Evolutionary conservation across 345 rosid genomes (phyloP).

Genomic region (Arabidopsis thaliana): DNA sequence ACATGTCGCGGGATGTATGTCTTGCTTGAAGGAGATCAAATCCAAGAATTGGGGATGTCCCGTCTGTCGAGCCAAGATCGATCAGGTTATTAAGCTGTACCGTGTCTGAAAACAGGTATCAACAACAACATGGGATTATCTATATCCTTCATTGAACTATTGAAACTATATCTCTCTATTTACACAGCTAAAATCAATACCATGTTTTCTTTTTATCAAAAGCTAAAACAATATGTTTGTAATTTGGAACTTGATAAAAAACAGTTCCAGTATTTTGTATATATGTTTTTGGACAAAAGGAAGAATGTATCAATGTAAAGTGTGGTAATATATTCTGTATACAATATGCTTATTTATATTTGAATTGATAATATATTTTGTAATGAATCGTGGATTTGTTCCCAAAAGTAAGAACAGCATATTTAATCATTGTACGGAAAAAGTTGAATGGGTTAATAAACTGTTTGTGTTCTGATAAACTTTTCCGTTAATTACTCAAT

Average conservation of each 20-base stretch:
- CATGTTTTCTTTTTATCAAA: neutral
- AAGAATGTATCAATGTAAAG: slow-evolving; percentile 23
- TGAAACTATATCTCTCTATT: slow-evolving; percentile 32
- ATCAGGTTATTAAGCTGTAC: slow-evolving; percentile 76
- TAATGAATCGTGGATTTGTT: slow-evolving; percentile 26
- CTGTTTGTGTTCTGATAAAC: slow-evolving; percentile 10
- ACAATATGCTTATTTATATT: no score
- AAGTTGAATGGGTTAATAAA: slow-evolving; percentile 7
- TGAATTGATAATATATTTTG: neutral
- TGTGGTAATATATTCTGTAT: neutral
- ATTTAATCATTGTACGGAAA: slow-evolving; percentile 37
- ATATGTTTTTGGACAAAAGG: slow-evolving; percentile 22
- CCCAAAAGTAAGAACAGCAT: slow-evolving; percentile 42
- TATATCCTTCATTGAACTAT: slow-evolving; percentile 24
- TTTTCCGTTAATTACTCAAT: slow-evolving; percentile 41
- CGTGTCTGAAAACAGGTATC: slow-evolving; percentile 60
- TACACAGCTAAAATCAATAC: neutral
- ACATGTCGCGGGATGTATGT: slow-evolving; percentile 95
- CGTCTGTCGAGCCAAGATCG: slow-evolving; percentile 85
- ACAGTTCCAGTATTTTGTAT: slow-evolving; percentile 23
- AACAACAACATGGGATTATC: slow-evolving; percentile 8
- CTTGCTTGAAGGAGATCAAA: slow-evolving; percentile 85
- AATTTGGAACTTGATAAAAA: neutral
- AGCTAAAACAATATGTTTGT: slow-evolving; percentile 19
- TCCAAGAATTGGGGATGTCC: slow-evolving; percentile 95